Evolutionary conservation across 2,329 filamentous ascomycete genomes (phyloP).

Genomic region (Neopestalotiopsis rosae): DNA sequence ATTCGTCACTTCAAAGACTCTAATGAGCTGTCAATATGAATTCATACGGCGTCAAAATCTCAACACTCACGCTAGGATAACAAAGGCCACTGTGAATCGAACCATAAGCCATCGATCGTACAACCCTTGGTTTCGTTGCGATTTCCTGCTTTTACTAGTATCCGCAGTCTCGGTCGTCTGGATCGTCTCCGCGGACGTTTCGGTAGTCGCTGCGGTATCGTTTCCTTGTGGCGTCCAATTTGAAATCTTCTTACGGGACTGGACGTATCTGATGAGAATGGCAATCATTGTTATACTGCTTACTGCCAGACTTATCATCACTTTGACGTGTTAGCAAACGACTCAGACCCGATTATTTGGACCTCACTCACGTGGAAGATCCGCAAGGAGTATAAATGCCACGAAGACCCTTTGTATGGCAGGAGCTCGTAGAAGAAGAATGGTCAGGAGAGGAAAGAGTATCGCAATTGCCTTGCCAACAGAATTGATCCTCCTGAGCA

Average conservation of each 20-base stretch:
- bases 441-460: constrained; percentile 30
- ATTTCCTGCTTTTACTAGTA: background rate
- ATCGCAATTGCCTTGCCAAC: constrained; percentile 28
- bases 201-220: background rate
- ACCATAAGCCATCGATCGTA: constrained; percentile 36
- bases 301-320: constrained; percentile 28
- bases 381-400: constrained; percentile 31
- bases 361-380: constrained; percentile 29
- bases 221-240: constrained; percentile 26
- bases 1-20: constrained; percentile 33
- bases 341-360: background rate
- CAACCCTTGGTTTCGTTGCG: constrained; percentile 21
- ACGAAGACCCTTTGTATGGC: constrained; percentile 27
- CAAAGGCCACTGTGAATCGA: constrained; percentile 33
- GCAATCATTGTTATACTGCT: constrained; percentile 30
- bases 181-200: background rate
- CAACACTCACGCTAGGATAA: constrained; percentile 26
- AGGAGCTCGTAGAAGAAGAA: constrained; percentile 27
- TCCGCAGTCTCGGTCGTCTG: constrained; percentile 6
- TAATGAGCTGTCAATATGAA: constrained; percentile 12
- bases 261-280: constrained; percentile 29
- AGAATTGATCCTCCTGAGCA: constrained; percentile 27
- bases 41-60: background rate
- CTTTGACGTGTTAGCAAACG: constrained; percentile 11
- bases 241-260: constrained; percentile 28